Percentiles rank a stretch among this genome's conserved stretches.
phyloP scores from a whole-genome alignment of 2,329 filamentous ascomycete species.

The Aureobasidium vineae region DNA sequence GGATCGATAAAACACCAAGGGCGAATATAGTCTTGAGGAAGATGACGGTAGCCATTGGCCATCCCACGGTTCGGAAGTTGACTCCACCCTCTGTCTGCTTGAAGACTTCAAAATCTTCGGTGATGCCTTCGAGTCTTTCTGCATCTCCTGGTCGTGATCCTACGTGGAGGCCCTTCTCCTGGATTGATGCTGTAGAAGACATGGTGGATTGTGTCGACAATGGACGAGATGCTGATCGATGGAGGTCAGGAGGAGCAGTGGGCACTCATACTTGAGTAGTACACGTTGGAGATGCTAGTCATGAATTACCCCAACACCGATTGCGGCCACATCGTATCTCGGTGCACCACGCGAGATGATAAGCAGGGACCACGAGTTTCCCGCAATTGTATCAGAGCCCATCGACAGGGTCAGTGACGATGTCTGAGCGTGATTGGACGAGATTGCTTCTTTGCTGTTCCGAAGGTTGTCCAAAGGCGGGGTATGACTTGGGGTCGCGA shows the following conservation, averaged over 20 bases:
- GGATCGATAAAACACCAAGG: conserved; percentile 52
- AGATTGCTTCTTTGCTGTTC: not conserved
- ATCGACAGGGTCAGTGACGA: not conserved
- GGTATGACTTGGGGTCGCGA: not conserved
- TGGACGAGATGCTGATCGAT: not conserved
- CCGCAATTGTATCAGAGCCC: not conserved
- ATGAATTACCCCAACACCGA: not conserved
- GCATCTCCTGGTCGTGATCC: conserved; percentile 37
- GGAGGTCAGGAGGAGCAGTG: not conserved
- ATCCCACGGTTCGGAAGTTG: conserved; percentile 55
- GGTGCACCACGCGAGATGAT: conserved; percentile 1
- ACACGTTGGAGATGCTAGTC: conserved; percentile 1
- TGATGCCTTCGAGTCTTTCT: conserved; percentile 45
- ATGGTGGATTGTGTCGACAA: not conserved
- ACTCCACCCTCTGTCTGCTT: conserved; percentile 49
- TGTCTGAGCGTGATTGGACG: not conserved
- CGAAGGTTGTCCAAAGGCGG: not conserved
- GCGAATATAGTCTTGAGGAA: conserved; percentile 52
- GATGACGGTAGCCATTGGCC: conserved; percentile 53
- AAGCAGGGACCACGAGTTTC: conserved; percentile 1
- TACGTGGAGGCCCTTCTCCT: conserved; percentile 1
- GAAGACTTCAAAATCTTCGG: conserved; percentile 52
- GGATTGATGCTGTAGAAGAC: not conserved
- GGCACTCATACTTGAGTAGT: not conserved
- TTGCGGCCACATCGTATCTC: not conserved